Evolutionary conservation across 345 rosid genomes (phyloP).

Genomic region (Rhodomyrtus tomentosa): DNA sequence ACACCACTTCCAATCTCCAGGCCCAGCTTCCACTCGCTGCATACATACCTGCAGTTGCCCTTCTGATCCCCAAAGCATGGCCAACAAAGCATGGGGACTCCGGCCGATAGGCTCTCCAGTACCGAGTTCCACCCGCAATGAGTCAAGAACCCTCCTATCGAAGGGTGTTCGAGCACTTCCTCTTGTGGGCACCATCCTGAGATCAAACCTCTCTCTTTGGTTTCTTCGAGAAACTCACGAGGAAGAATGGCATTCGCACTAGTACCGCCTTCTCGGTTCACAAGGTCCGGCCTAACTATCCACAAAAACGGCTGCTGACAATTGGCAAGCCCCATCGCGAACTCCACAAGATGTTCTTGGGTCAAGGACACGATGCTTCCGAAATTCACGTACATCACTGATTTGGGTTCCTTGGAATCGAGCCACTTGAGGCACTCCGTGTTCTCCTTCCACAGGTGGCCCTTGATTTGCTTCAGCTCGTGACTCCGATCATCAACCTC

Average conservation of each 20-base stretch:
- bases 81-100: conserved; percentile 56
- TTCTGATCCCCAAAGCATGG: conserved; percentile 47
- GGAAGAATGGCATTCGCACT: conserved; percentile 12
- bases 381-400: too few relatives aligned
- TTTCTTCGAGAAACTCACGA: conserved; percentile 20
- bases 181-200: conserved; percentile 45
- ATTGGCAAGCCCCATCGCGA: conserved; percentile 47
- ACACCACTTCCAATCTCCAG: conserved; percentile 36
- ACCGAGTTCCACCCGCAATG: conserved; percentile 53
- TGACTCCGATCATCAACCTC: not conserved
- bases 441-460: conserved; percentile 44
- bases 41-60: conserved; percentile 28
- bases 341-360: conserved; percentile 27
- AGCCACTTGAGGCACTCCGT: conserved; percentile 35
- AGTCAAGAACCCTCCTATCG: conserved; percentile 38
- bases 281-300: conserved; percentile 48
- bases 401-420: not conserved
- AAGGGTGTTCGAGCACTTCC: conserved; percentile 34
- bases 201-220: conserved; percentile 18
- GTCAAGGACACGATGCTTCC: not conserved
- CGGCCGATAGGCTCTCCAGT: conserved; percentile 24
- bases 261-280: conserved; percentile 9
- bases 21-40: conserved; percentile 37
- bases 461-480: conserved; percentile 4
- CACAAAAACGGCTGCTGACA: conserved; percentile 34